These are phyloP conservation scores for Crithidia sp. DNA, from an alignment of 208 protist genomes.

Conservation along the genomic window DNA sequence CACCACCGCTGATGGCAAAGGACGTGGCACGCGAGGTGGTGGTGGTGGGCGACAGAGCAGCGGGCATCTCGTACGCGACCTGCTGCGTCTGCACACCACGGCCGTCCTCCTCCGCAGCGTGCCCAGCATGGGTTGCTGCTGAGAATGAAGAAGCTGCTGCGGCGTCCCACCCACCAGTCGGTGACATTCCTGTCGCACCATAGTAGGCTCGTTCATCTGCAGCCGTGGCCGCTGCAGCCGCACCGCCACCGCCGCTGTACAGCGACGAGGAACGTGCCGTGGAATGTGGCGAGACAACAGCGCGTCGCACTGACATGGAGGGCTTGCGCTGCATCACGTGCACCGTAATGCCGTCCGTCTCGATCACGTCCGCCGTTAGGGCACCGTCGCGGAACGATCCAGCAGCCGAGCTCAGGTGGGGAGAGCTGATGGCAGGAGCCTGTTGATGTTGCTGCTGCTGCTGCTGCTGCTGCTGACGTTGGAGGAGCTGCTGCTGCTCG, in stretches of 20 bases:
- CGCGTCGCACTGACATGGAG: slow-evolving; percentile 1
- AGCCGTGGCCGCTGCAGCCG: neutral
- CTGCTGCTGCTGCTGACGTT: neutral
- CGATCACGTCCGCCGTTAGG: slow-evolving; percentile 20
- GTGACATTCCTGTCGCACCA: slow-evolving; percentile 23
- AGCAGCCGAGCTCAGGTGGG: slow-evolving; percentile 11
- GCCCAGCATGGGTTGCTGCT: no score
- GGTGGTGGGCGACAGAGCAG: neutral
- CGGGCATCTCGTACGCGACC: slow-evolving; percentile 2
- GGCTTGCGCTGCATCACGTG: slow-evolving; percentile 31
- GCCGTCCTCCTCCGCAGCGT: neutral
- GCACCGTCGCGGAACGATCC: slow-evolving; percentile 20
- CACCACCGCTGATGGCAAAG: neutral
- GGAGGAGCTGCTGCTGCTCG: slow-evolving; percentile 1
- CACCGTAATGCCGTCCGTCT: slow-evolving; percentile 19
- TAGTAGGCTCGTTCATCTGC: slow-evolving; percentile 3
- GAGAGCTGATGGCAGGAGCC: neutral
- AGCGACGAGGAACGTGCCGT: neutral
- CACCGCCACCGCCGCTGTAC: neutral
- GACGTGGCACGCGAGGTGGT: neutral
- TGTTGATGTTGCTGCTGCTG: slow-evolving; percentile 15
- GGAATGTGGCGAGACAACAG: no score
- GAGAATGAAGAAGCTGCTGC: neutral
- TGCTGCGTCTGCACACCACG: neutral
- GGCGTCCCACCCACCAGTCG: slow-evolving; percentile 13